These are phyloP conservation scores for Petunia axillaris DNA, from an alignment of 257 asterid species.

Conservation along the genomic window DNA sequence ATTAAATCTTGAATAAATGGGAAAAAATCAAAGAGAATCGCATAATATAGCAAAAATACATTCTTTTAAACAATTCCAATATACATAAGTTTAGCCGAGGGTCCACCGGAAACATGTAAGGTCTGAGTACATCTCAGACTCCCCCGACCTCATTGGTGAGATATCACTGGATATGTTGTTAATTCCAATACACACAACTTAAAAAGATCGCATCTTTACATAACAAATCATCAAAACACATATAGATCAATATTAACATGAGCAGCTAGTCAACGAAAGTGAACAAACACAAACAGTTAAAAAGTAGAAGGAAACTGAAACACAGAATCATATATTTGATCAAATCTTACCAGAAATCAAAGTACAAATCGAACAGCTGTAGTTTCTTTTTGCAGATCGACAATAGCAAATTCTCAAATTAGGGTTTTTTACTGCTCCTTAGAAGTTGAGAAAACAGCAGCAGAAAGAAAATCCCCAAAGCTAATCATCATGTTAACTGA, in stretches of 20 bases:
- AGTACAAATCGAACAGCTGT: background rate
- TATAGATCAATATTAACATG: background rate
- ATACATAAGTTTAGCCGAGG: background rate
- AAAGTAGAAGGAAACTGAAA: background rate
- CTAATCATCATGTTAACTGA: background rate
- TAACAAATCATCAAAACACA: background rate
- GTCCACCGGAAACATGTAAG: too few relatives aligned
- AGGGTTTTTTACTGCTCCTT: background rate
- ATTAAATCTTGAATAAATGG: background rate
- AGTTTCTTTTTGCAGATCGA: constrained; percentile 17
- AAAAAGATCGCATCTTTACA: constrained; percentile 30
- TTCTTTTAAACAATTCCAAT: background rate
- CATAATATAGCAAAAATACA: constrained; percentile 3
- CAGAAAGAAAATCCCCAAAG: background rate
- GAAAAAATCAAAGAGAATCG: background rate
- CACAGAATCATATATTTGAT: background rate
- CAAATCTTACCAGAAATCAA: constrained; percentile 22
- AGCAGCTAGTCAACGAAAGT: background rate
- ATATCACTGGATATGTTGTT: too few relatives aligned
- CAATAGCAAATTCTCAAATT: background rate
- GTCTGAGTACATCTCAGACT: too few relatives aligned
- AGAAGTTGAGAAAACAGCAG: constrained; percentile 11
- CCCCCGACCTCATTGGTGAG: too few relatives aligned
- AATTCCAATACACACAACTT: background rate
- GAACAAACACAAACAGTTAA: background rate